These are phyloP conservation scores for Tubosaeta sp. DNA, from an alignment of 768 basidiomycete species.

Conservation along the genomic window DNA sequence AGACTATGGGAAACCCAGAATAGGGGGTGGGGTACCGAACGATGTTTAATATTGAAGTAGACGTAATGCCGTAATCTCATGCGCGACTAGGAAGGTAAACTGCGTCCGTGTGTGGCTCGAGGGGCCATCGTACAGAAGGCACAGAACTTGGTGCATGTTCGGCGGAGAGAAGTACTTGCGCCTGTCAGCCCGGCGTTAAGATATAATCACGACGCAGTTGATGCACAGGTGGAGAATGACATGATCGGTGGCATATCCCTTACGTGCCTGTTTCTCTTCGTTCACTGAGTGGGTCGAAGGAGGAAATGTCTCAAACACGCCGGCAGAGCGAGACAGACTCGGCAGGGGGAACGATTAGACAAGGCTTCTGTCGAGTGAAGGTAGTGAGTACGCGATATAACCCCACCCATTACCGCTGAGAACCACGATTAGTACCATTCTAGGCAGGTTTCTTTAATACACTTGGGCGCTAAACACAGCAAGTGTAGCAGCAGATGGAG, in stretches of 20 bases:
- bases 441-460: too few relatives aligned
- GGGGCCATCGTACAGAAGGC: neutral
- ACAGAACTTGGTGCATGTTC: neutral
- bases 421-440: neutral
- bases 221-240: neutral
- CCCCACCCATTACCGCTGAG: neutral
- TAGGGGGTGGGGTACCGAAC: neutral
- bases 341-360: neutral
- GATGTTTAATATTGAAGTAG: neutral
- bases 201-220: neutral
- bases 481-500: neutral
- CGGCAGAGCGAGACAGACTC: neutral
- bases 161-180: neutral
- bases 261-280: neutral
- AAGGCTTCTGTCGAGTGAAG: neutral
- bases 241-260: neutral
- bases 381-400: neutral
- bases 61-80: neutral
- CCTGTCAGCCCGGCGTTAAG: neutral
- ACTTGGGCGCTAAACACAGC: too few relatives aligned
- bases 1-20: neutral
- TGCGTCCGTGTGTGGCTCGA: neutral
- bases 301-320: neutral
- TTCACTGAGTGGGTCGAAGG: neutral
- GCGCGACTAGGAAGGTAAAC: too few relatives aligned